Base-by-base conservation (phyloP, 768 basidiomycete genomes). In the Suillus ampliporus region DNA sequence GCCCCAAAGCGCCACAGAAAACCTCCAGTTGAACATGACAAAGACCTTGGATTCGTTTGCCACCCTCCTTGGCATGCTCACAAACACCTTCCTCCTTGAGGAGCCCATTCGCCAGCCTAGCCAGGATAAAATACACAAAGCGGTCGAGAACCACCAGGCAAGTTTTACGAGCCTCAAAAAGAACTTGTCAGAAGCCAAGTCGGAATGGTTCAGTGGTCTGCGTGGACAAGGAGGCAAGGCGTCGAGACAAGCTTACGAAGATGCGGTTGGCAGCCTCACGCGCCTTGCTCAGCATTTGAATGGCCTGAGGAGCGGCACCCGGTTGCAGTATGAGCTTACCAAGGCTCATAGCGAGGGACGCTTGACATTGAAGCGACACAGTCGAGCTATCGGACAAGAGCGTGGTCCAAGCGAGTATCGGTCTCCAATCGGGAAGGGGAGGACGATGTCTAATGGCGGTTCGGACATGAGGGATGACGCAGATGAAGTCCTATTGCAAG, bases 261-360 rank as follows among this genome's bases (percentile, higher is more conserved):
- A 95, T 64, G 91, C 92, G 0, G 90, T 98, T 13, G 89, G 88
- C 63, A 90, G 89, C 68, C 80, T 99, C 68, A 96, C 92, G 63
- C 81, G 95, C 19, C 84, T 99, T 5, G 97, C 94, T 1, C 97
- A 99, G 71, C 96, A 99, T 78, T 77, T 99, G 43, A 95, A 90
- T 61, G 95, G 97, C 28, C 79, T 99, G 62, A 78, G 97, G 52
- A 89, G 91, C 61, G 92, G 95, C 1, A 94, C 90, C 8, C 83
- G 86, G 38, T 75, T 99, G 40, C 95, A 98, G 71, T 88, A 90
- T 64, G 92, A 96, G 54, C 74, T 98, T 34, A 85, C 90, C 15
- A 84, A 84, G 67, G 90, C 91, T 2, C 75, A 81, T 48, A 65
- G 77, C 6, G 79, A 82, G 4, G 82, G 79, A n/a, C 84, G 77